Base-by-base conservation (phyloP, 805 yeast species). In the Hanseniaspora mollemarum region DNA sequence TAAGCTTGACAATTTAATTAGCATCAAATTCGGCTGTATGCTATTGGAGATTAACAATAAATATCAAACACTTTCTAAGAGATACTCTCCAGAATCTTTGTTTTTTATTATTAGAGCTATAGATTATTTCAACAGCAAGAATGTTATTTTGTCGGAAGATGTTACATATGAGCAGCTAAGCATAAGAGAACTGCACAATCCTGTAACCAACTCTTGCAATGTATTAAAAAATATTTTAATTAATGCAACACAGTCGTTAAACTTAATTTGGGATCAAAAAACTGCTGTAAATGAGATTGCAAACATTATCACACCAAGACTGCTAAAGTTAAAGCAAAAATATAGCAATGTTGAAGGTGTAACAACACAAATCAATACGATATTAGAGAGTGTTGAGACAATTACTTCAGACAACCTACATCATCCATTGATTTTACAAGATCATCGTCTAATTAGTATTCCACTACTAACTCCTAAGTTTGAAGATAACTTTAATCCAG, bases 401-500 rank as follows among this genome's bases (percentile, higher is more conserved):
- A 29, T 48, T 6, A 21, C 15, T 19, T 8, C 28, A 5, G 21
- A 40, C 8, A 69, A 72, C 35, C 78, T 73, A 46, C 76, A 84
- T 54, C 69, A 63, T 53, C 96, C 96, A 52, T 74, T 92, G 59
- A 70, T 78, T 15, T 72, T 92, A 55, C 99, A 92, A 68, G 69
- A 76, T 7, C 96, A 88, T 69, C 78, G 76, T 60, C 87, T 94
- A 22, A 62, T 92, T 51, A 83, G 95, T 2, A 83, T 92, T 60
- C 81, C 87, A 37, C 76, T 95, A 1, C 76, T 75, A 60, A 83
- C 87, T 33, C 99, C 99, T 56, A 81, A 84, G 67, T 92, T 83
- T 64, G 96, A 90, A 68, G 97, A 87, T 61, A 87, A 87, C 71
- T 92, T 81, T 76, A 90, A 88, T 69, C 95, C 96, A 52, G 96